These are phyloP conservation scores for Rhizophagus sp. DNA, from an alignment of 192 early-diverging fungal genomes.

Conservation along the genomic window DNA sequence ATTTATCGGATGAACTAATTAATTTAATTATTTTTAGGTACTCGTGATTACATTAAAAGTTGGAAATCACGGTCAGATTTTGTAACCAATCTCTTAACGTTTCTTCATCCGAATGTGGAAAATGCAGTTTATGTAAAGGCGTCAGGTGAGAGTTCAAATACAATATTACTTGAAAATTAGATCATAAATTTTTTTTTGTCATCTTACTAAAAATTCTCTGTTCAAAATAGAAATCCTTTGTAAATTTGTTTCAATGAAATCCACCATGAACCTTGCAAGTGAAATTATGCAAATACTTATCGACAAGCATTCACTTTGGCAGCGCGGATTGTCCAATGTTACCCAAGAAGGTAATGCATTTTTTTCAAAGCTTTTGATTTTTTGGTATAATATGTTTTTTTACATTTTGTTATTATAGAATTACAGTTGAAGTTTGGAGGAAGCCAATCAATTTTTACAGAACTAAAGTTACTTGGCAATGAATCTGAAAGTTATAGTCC, in stretches of 20 bases:
- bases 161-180: too few species aligned
- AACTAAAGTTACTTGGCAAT: neutral
- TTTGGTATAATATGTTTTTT: neutral
- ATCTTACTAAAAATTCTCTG: neutral
- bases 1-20: neutral
- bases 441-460: constrained; percentile 2
- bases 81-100: neutral
- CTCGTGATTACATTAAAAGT: constrained; percentile 1
- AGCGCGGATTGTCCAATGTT: neutral
- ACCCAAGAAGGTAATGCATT: constrained; percentile 19
- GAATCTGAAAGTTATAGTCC: neutral
- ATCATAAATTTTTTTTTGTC: neutral
- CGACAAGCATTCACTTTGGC: constrained; percentile 15
- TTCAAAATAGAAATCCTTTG: constrained; percentile 22
- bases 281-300: constrained; percentile 1
- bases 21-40: neutral
- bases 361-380: neutral
- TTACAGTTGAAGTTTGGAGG: constrained; percentile 21
- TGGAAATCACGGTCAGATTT: constrained; percentile 9
- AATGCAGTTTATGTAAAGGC: constrained; percentile 12
- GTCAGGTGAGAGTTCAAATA: neutral
- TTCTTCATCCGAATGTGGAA: constrained; percentile 24
- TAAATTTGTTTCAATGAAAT: constrained; percentile 10
- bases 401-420: neutral
- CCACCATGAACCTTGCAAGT: neutral